Evolutionary conservation across 495 filamentous ascomycete species (phyloP), one percentile per base, ranked within the genome.

Genomic region (Penicillium ucsense): DNA sequence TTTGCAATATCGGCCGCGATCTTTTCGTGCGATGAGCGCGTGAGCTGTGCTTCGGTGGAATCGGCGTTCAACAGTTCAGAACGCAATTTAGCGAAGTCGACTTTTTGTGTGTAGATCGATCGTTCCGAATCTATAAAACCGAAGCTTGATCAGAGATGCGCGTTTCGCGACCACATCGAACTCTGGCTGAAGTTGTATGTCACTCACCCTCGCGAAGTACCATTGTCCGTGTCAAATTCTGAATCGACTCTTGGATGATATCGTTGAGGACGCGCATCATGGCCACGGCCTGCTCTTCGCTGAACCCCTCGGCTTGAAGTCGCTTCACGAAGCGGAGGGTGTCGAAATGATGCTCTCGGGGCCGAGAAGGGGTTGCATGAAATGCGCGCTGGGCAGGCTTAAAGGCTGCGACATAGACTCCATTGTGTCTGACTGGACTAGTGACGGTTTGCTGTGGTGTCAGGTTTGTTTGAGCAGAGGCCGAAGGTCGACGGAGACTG

Each of bases 41-140:
- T 95, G 20, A 91, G 81, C 55, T 85, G 83, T 3, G 84, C 81
- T 69, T 99, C 92, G 40, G 86, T 89, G 38, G 85, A 89, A 67
- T 99, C 94, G 4, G 89, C 80, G 7, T 86, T 86, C 0, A 94
- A 79, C 3, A 99, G 80, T 65, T 99, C 92, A 29, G 88, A 91
- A 61, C 92, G 88, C 12, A 97, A 81, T 73, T 97, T 95, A n/a
- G 92, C 88, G 57, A 99, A 97, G 70, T 99, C 92, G 47, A 99
- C 94, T 67, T 97, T 97, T 61, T 97, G 94, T 0, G 89, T 95
- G 68, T 99, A 99, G 3, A 88, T 94, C 5, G 88, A 84, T 54
- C 73, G 54, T 53, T 77, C 75, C 38, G 75, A 72, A 47, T 78
- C 75, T 78, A 51, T 28, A 1, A 41, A 20, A 20, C 20, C 20